Percentiles rank a stretch among this genome's conserved stretches.
phyloP scores from a whole-genome alignment of 2,329 filamentous ascomycete species.

The Cladosporium sphaerospermum region DNA sequence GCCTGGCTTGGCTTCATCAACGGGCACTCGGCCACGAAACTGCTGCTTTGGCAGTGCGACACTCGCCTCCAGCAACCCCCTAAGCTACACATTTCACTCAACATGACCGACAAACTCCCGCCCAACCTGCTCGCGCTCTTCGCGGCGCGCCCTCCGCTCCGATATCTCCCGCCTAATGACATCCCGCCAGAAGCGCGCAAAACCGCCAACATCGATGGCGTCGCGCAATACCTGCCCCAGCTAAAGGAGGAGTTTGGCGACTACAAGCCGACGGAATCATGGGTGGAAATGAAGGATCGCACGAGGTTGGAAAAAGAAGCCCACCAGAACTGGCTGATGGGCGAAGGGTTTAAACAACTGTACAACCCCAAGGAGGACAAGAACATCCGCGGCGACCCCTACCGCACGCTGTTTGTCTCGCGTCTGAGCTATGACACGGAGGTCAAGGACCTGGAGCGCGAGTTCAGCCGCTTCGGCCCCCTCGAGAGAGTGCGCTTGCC shows the following conservation, averaged over 20 bases:
- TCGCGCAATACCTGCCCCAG: constrained; percentile 68
- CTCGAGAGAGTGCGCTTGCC: constrained; percentile 72
- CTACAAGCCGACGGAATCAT: constrained; percentile 82
- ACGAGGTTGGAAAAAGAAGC: constrained; percentile 74
- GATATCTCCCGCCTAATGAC: constrained; percentile 80
- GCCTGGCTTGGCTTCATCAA: background rate
- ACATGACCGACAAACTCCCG: constrained; percentile 94
- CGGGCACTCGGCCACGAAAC: background rate
- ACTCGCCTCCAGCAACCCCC: background rate
- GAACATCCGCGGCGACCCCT: constrained; percentile 86
- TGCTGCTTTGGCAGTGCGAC: too few species aligned
- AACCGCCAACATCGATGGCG: constrained; percentile 64
- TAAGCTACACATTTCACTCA: constrained; percentile 17
- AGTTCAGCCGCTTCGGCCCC: constrained; percentile 87
- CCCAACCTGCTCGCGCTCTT: constrained; percentile 90
- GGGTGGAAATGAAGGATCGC: constrained; percentile 81
- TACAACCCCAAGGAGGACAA: constrained; percentile 79
- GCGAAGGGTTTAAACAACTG: constrained; percentile 57
- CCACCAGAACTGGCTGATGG: constrained; percentile 56
- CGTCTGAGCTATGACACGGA: constrained; percentile 85
- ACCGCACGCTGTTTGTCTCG: constrained; percentile 89
- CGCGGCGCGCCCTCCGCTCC: constrained; percentile 83
- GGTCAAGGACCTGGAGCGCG: constrained; percentile 82
- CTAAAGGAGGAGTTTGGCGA: constrained; percentile 74
- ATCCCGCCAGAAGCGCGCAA: constrained; percentile 74